Evolutionary conservation across 1,284 basidiomycete genomes (phyloP).

Genomic region (Tranzscheliella williamsii): DNA sequence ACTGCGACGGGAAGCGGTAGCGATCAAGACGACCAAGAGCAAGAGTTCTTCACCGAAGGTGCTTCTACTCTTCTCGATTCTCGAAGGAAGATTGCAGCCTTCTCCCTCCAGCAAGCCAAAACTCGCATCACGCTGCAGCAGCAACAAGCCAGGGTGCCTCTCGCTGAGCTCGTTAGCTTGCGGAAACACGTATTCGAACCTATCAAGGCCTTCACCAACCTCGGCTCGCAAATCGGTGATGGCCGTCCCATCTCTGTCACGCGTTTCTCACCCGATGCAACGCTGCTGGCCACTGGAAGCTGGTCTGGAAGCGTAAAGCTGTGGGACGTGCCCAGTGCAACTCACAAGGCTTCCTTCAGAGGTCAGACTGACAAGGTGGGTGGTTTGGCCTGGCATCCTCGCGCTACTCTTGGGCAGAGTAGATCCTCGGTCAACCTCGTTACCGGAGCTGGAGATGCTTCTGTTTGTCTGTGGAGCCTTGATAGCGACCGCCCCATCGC

Average conservation of each 20-base stretch:
- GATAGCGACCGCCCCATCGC: conserved; percentile 76
- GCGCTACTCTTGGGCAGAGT: conserved; percentile 79
- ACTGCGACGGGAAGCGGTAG: conserved; percentile 61
- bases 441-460: conserved; percentile 85
- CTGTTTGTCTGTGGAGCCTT: conserved; percentile 81
- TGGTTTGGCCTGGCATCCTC: conserved; percentile 96
- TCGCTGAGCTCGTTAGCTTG: conserved; percentile 85
- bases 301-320: conserved; percentile 94
- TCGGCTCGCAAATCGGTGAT: conserved; percentile 97
- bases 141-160: conserved; percentile 80
- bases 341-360: conserved; percentile 51
- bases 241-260: conserved; percentile 91
- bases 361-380: conserved; percentile 90
- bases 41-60: conserved; percentile 96
- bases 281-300: conserved; percentile 84
- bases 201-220: conserved; percentile 86
- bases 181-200: conserved; percentile 85
- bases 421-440: conserved; percentile 78
- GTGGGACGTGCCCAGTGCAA: conserved; percentile 83
- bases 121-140: conserved; percentile 85
- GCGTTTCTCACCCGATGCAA: conserved; percentile 88
- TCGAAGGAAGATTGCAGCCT: conserved; percentile 81
- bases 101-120: conserved; percentile 92
- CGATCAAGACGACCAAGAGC: conserved; percentile 65
- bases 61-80: conserved; percentile 81